Evolutionary conservation across 805 yeast species (phyloP).

Genomic region (Candida gorgasii): DNA sequence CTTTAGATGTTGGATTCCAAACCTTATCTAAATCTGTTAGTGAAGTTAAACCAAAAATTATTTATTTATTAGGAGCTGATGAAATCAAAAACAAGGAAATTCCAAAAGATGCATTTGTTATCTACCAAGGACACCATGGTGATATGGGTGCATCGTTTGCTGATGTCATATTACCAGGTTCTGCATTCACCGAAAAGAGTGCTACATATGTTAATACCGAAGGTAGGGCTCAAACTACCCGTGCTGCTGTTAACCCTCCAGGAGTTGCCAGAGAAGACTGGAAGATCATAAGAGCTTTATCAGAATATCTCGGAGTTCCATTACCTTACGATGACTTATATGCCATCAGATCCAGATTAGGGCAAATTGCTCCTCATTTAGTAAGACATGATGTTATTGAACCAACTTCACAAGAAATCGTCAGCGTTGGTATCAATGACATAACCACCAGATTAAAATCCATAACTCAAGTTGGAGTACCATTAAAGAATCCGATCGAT

Average conservation of each 20-base stretch:
- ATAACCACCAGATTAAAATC: slow-evolving; percentile 38
- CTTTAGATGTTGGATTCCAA: slow-evolving; percentile 80
- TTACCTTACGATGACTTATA: slow-evolving; percentile 76
- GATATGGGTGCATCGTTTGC: slow-evolving; percentile 86
- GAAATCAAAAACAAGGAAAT: slow-evolving; percentile 68
- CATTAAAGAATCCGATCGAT: slow-evolving; percentile 69
- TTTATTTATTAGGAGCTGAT: slow-evolving; percentile 83
- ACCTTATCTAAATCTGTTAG: slow-evolving; percentile 48
- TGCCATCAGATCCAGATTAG: slow-evolving; percentile 67
- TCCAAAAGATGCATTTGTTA: slow-evolving; percentile 83
- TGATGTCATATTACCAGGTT: slow-evolving; percentile 82
- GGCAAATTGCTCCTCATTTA: slow-evolving; percentile 79
- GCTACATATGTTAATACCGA: slow-evolving; percentile 88
- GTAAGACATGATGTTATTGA: slow-evolving; percentile 75
- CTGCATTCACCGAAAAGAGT: slow-evolving; percentile 85
- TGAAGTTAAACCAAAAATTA: slow-evolving; percentile 62
- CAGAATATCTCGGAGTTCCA: slow-evolving; percentile 69
- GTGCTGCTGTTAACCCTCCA: slow-evolving; percentile 87
- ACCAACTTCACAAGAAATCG: slow-evolving; percentile 59
- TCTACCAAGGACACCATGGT: slow-evolving; percentile 92
- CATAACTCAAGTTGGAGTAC: slow-evolving; percentile 42
- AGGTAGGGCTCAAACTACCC: slow-evolving; percentile 81
- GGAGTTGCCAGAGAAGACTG: slow-evolving; percentile 92
- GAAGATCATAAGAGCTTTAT: slow-evolving; percentile 80
- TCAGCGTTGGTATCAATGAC: slow-evolving; percentile 55